A percentile compares a stretch with the other conserved stretches of the same genome.
These are phyloP conservation scores for Alternaria viburni DNA, from an alignment of 2,329 filamentous ascomycete species.

Conservation along the genomic window DNA sequence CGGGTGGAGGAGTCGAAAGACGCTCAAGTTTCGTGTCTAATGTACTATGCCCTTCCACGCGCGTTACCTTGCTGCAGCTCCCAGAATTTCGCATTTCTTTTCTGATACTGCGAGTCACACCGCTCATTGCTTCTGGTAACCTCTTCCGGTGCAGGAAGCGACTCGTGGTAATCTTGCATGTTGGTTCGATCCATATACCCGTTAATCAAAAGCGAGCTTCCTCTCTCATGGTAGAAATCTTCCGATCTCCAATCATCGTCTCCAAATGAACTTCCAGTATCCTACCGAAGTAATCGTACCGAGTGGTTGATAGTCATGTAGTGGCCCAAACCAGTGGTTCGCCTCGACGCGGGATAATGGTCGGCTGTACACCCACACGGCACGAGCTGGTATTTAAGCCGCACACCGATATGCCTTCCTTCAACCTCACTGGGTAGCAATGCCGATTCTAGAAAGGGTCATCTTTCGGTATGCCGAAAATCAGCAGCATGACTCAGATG, in stretches of 20 bases:
- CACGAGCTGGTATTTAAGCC: conserved; percentile 7
- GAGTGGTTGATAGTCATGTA: neutral
- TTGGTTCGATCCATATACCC: neutral
- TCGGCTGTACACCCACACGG: conserved; percentile 14
- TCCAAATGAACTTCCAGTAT: neutral
- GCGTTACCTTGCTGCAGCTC: neutral
- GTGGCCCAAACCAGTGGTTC: neutral
- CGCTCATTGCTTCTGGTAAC: neutral
- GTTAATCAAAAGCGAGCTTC: neutral
- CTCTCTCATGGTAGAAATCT: neutral
- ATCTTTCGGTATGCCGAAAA: conserved; percentile 31
- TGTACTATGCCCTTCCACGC: neutral
- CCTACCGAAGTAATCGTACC: neutral
- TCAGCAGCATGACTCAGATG: conserved; percentile 1
- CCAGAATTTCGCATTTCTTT: neutral
- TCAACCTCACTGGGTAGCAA: conserved; percentile 10
- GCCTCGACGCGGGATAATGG: neutral
- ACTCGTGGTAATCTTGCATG: neutral
- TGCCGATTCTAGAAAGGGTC: conserved; percentile 3
- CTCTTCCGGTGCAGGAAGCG: neutral
- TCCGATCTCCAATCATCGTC: neutral
- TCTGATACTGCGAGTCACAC: neutral
- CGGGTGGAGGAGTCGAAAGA: neutral
- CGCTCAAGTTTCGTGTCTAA: neutral
- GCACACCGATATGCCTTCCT: conserved; percentile 30